Percentiles rank a stretch among this genome's conserved stretches.
These are phyloP conservation scores for Nothopassalora personata DNA, from an alignment of 2,329 filamentous ascomycete genomes.

Conservation along the genomic window DNA sequence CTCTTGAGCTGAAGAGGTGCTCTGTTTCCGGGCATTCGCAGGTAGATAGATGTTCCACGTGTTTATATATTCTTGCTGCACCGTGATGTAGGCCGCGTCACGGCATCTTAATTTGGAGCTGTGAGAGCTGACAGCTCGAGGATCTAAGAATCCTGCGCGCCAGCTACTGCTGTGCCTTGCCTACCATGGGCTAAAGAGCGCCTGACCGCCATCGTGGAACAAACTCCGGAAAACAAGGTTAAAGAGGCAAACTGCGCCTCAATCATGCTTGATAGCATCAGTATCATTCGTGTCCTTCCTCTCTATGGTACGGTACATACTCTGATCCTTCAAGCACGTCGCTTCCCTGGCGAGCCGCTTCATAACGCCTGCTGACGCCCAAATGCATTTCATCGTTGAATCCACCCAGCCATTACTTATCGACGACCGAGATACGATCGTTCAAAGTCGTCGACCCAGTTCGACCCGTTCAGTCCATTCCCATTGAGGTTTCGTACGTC, in stretches of 20 bases:
- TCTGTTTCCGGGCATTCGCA: not conserved
- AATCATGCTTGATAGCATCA: not conserved
- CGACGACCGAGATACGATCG: constrained; percentile 76
- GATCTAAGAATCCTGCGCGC: not conserved
- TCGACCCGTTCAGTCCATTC: constrained; percentile 45
- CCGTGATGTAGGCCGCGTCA: not conserved
- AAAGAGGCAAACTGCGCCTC: not conserved
- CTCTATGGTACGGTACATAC: not conserved
- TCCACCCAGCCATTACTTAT: constrained; percentile 10
- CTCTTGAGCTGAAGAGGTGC: not conserved
- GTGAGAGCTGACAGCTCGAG: not conserved
- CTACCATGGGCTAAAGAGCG: not conserved
- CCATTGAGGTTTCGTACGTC: constrained; percentile 57
- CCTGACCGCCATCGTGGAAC: not conserved
- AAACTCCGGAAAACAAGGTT: not conserved
- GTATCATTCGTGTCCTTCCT: not conserved
- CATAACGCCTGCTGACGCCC: not conserved
- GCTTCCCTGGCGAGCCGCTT: not conserved
- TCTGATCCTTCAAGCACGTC: not conserved
- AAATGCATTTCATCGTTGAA: not conserved
- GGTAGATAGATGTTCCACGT: not conserved
- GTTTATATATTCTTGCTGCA: not conserved
- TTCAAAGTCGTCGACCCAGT: constrained; percentile 84
- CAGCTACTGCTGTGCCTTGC: not conserved
- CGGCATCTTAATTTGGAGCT: not conserved